These are phyloP conservation scores for Trypanosoma vivax DNA, from an alignment of 208 protist genomes.

Conservation along the genomic window DNA sequence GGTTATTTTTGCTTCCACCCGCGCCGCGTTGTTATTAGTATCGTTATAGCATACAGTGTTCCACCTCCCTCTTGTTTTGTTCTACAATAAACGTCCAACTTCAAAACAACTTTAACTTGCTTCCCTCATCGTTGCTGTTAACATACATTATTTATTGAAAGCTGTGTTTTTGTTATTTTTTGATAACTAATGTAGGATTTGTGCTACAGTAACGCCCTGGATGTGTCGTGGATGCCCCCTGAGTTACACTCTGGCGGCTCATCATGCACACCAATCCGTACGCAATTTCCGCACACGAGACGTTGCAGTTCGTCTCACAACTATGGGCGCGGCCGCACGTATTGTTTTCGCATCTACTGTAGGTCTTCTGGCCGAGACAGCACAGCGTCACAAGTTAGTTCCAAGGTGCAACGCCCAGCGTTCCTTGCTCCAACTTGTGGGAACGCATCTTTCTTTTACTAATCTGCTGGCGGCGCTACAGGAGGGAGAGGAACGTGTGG, in stretches of 20 bases:
- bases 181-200: too few relatives aligned
- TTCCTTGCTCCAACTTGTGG: constrained; percentile 45
- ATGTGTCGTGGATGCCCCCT: neutral
- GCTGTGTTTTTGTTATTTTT: too few relatives aligned
- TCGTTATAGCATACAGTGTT: too few relatives aligned
- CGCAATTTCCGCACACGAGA: constrained; percentile 45
- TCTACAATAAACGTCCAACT: too few relatives aligned
- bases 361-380: constrained; percentile 40
- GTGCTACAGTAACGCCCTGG: too few relatives aligned
- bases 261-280: neutral
- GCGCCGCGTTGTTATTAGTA: too few relatives aligned
- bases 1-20: too few relatives aligned
- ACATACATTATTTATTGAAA: too few relatives aligned
- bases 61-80: too few relatives aligned
- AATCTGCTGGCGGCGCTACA: constrained; percentile 55
- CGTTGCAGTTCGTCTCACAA: constrained; percentile 49
- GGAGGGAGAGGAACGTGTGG: constrained; percentile 72
- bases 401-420: constrained; percentile 21
- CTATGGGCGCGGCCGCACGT: constrained; percentile 32
- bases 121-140: too few relatives aligned
- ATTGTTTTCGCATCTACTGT: constrained; percentile 44
- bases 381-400: constrained; percentile 49
- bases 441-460: constrained; percentile 59
- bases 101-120: too few relatives aligned
- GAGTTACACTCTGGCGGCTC: neutral